Conservation (phyloP, 2,329 filamentous ascomycete genomes). For the Cercospora sp. region DNA sequence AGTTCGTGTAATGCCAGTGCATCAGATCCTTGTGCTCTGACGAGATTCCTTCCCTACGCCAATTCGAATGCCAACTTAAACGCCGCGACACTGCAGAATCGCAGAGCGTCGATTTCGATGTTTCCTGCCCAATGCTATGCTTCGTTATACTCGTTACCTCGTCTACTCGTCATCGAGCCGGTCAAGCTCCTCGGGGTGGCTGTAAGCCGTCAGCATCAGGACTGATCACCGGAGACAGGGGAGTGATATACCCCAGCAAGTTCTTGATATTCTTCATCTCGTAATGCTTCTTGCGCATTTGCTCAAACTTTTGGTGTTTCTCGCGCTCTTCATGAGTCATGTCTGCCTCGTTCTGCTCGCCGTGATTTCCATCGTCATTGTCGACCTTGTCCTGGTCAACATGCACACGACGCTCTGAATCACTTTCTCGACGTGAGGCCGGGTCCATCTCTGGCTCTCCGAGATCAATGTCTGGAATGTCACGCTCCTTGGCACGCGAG, state of each 20-base stretch:
- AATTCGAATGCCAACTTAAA: slow-evolving; percentile 9
- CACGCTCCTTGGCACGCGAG: slow-evolving; percentile 58
- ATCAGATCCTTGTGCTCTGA: slow-evolving; percentile 5
- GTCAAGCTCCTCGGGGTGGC: slow-evolving; percentile 46
- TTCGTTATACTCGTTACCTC: slow-evolving; percentile 11
- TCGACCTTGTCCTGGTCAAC: slow-evolving; percentile 59
- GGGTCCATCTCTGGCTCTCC: slow-evolving; percentile 76
- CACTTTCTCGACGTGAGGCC: slow-evolving; percentile 36
- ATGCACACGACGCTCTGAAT: slow-evolving; percentile 74
- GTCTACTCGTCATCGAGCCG: slow-evolving; percentile 46
- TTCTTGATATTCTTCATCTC: slow-evolving; percentile 96
- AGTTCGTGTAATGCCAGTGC: background rate
- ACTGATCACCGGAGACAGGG: slow-evolving; percentile 9
- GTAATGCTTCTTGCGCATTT: slow-evolving; percentile 92
- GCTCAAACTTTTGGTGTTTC: slow-evolving; percentile 90
- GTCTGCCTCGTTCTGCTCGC: slow-evolving; percentile 58
- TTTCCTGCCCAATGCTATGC: slow-evolving; percentile 4
- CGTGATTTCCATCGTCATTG: slow-evolving; percentile 53
- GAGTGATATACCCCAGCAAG: slow-evolving; percentile 67
- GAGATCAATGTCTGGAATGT: slow-evolving; percentile 88
- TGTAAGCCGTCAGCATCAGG: slow-evolving; percentile 28
- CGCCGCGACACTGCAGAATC: slow-evolving; percentile 9
- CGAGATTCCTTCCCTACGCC: background rate
- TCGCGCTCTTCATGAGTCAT: slow-evolving; percentile 70
- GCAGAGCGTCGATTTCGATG: slow-evolving; percentile 3